Evolutionary conservation across 1,284 basidiomycete species (phyloP).

Genomic region (Leccinum subspadiceum): DNA sequence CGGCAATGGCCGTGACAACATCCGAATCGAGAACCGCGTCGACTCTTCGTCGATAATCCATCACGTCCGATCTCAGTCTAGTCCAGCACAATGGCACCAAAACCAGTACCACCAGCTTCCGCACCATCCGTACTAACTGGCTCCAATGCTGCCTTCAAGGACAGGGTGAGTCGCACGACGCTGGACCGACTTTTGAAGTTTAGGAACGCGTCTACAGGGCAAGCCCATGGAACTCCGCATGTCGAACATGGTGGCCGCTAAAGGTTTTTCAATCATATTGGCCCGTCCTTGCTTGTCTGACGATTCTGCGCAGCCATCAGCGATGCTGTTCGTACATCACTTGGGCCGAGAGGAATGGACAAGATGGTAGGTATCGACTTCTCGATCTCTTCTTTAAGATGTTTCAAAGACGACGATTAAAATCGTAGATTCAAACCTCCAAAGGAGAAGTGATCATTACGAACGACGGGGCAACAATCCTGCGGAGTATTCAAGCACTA

Average conservation of each 20-base stretch:
- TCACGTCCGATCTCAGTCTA: constrained; percentile 13
- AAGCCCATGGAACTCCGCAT: constrained; percentile 92
- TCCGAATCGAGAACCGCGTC: constrained; percentile 28
- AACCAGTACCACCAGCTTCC: constrained; percentile 27
- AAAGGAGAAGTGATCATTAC: constrained; percentile 98
- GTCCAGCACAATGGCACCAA: constrained; percentile 41
- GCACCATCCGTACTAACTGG: constrained; percentile 42
- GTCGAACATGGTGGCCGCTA: constrained; percentile 95
- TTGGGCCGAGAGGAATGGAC: constrained; percentile 99
- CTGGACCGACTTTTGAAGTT: constrained; percentile 4
- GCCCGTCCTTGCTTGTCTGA: constrained; percentile 9
- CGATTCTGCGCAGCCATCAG: constrained; percentile 74
- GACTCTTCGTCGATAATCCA: constrained; percentile 18
- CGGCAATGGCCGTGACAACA: constrained; percentile 29
- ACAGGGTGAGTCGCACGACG: constrained; percentile 54
- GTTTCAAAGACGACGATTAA: constrained; percentile 14
- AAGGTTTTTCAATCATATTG: constrained; percentile 56
- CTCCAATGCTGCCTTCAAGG: constrained; percentile 76
- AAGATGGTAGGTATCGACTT: constrained; percentile 76
- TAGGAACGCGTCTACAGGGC: constrained; percentile 52
- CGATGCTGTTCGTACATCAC: constrained; percentile 94
- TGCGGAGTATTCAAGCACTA: constrained; percentile 95
- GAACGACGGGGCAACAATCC: constrained; percentile 98
- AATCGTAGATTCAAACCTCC: constrained; percentile 87
- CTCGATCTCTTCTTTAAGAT: constrained; percentile 14